Base-by-base conservation (phyloP, 306 rosid genomes). In the Casuarina equisetifolia region DNA sequence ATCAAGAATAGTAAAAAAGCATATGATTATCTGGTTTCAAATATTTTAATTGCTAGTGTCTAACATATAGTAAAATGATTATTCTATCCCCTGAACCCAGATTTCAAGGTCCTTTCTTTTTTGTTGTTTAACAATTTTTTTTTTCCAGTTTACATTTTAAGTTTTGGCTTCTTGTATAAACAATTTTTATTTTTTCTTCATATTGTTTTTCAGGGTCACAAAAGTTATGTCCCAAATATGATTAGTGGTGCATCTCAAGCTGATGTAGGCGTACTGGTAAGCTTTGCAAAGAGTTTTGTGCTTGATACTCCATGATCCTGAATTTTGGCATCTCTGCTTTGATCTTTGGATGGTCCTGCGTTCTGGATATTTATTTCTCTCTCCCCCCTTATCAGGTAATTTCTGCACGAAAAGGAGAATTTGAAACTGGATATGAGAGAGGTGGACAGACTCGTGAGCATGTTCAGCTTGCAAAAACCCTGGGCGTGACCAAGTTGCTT, bases 361-460 rank as follows among this genome's bases (percentile, higher is more conserved):
- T 59, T 48, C 19, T 45, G 74, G 42, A 71, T 69, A 57, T 44
- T 19, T 42, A 58, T 19, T 9, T 4, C 32, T 74, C 13, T 66
- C 45, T 82, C n/a, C 68, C 9, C 74, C 38, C 76, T 17, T 32
- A 19, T 16, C 67, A 96, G 99, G 98, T 96, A 66, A 93, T 96
- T 75, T 96, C 99, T 87, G 99, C 99, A 38, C 84, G 99, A 61
- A 96, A 93, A 85, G 99, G 99, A 59, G 99, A 96, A 82, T 96
- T 96, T 79, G 99, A 96, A 84, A 96, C 99, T 64, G 99, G 99
- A 70, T 96, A 90, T 76, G 99, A 96, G 93, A 91, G 90, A 78
- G 99, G 99, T 84, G 99, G 99, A 40, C 99, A 96, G 84, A 96
- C 99, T 63, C 98, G 99, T 80, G 99, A 96, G 68, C 99, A 96